Base-by-base conservation (phyloP, 345 rosid species). In the Clausena lansium region DNA sequence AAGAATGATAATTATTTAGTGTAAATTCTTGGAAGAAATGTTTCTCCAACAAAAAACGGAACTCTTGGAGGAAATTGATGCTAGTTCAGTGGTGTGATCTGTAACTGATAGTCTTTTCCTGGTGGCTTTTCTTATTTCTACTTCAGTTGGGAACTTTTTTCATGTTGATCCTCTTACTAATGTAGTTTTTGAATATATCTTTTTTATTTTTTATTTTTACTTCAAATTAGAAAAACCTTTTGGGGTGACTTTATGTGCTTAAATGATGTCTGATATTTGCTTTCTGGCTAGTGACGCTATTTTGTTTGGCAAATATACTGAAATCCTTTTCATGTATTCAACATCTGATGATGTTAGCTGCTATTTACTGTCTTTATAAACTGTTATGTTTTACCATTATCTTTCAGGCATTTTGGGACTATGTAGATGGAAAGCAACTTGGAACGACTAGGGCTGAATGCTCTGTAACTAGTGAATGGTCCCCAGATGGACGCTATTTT, bases 381-480 rank as follows among this genome's bases (percentile, higher is more conserved):
- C 19, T 62, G 7, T 66, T 7, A 55, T n/a, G 36, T 63, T 72
- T 65, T 25, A 7, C 27, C 67, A 10, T 38, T 70, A 39, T 57
- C 45, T 82, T 77, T 77, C 86, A 95, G 99, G 90, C 94, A 45
- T 95, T 95, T 76, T 95, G 99, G 99, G 98, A 95, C 77, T 86
- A 87, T 71, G 80, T 76, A 13, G 87, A 75, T 63, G 88, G 92
- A 83, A 93, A 91, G 77, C 90, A 86, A 81, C 86, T 95, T 75
- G 90, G 93, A 72, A 79, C 91, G 61, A 91, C 94, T 28, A 89
- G 89, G 85, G 98, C 98, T 24, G 98, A 95, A 85, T 93, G 92
- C 68, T 95, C 94, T 67, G 97, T 95, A 6, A 85, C 91, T 73
- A 88, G 91, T 83, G 98, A 95, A 83, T 95, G 98, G 98, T 95